Percentiles rank a stretch among this genome's conserved stretches.
These are phyloP conservation scores for Astragalus glycyphyllos DNA, from an alignment of 306 rosid species.

Conservation along the genomic window DNA sequence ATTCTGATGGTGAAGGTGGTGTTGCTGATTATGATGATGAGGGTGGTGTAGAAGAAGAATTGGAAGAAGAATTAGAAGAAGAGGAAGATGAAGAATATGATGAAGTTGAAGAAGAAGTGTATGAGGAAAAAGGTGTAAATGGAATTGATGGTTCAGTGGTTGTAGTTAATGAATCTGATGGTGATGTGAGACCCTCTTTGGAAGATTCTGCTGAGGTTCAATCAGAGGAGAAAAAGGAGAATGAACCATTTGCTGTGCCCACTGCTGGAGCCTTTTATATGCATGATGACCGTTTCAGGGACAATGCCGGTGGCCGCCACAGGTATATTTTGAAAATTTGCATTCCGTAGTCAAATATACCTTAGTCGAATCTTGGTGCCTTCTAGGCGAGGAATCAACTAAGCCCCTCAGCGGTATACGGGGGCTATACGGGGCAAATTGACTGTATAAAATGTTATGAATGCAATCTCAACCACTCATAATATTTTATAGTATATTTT, in stretches of 20 bases:
- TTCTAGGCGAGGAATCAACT: background rate
- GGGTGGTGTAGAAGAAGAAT: constrained; percentile 45
- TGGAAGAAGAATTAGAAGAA: constrained; percentile 47
- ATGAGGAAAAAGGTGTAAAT: constrained; percentile 47
- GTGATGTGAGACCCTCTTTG: constrained; percentile 48
- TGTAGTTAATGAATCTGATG: constrained; percentile 50
- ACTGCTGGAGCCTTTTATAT: constrained; percentile 98
- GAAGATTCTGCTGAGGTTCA: constrained; percentile 55
- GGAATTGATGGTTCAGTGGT: constrained; percentile 33
- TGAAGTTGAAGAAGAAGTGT: constrained; percentile 39
- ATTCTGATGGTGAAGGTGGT: constrained; percentile 84
- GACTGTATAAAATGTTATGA: no score
- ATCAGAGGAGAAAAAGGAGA: constrained; percentile 82
- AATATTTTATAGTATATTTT: no score
- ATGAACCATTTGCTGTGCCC: constrained; percentile 94
- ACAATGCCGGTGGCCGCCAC: constrained; percentile 73
- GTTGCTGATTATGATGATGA: constrained; percentile 77
- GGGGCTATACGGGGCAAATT: no score
- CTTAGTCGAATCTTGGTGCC: background rate
- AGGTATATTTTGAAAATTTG: constrained; percentile 57
- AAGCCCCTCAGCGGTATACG: no score
- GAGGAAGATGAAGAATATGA: constrained; percentile 34
- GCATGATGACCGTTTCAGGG: constrained; percentile 96
- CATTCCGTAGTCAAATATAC: background rate
- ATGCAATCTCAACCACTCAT: no score